A percentile compares a stretch with the other conserved stretches of the same genome.
Evolutionary conservation across 106 monocot genomes (phyloP).

Genomic region (Hemerocallis citrina): DNA sequence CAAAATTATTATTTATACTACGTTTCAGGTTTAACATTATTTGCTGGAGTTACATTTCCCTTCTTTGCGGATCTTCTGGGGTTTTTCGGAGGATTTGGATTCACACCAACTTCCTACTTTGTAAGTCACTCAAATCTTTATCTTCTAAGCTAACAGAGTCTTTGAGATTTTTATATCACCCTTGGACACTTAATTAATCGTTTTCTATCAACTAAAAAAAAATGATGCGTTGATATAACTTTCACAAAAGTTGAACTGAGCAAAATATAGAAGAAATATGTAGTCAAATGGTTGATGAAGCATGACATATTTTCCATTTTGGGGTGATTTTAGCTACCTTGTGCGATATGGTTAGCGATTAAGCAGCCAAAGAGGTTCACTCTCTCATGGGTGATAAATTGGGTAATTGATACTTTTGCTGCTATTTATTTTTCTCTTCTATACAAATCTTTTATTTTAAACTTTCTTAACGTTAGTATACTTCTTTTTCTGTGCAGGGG

Average conservation of each 20-base stretch:
- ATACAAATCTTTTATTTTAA: background rate
- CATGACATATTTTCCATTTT: too few relatives aligned
- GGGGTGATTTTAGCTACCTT: conserved; percentile 34
- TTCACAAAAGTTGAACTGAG: too few relatives aligned
- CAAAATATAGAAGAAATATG: too few relatives aligned
- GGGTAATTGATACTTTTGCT: conserved; percentile 11
- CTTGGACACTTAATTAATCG: too few relatives aligned
- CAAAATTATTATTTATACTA: background rate
- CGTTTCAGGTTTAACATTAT: conserved; percentile 16
- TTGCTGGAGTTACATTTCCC: conserved; percentile 18
- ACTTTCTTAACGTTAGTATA: background rate
- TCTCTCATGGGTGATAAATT: conserved; percentile 21
- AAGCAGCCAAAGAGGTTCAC: conserved; percentile 32
- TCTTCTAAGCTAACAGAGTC: background rate
- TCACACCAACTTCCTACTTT: conserved; percentile 31
- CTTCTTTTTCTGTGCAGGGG: background rate
- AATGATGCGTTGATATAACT: too few relatives aligned
- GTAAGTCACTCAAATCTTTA: conserved; percentile 5
- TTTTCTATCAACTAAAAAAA: too few relatives aligned
- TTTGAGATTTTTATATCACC: too few relatives aligned
- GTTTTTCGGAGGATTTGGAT: conserved; percentile 33
- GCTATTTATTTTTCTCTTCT: too few relatives aligned
- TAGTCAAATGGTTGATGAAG: too few relatives aligned
- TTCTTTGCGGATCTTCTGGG: conserved; percentile 24
- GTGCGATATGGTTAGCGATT: conserved; percentile 28